Evolutionary conservation across 1,139 yeast genomes (phyloP).

Genomic region (Lodderomyces theae): DNA sequence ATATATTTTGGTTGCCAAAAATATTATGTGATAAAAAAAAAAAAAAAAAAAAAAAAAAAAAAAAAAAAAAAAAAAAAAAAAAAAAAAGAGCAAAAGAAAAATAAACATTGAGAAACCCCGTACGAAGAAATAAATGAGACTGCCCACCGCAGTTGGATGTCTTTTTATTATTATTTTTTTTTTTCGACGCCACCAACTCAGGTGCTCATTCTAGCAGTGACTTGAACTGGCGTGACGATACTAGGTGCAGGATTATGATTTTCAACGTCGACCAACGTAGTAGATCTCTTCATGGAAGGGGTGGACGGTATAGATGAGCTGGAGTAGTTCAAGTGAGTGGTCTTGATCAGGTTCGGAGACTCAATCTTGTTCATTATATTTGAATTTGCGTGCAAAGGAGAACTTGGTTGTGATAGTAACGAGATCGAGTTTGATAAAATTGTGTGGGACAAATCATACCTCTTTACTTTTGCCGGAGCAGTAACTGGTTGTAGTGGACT

Average conservation of each 20-base stretch:
- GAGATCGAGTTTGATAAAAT: slow-evolving; percentile 21
- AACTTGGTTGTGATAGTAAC: slow-evolving; percentile 13
- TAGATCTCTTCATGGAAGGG: slow-evolving; percentile 7
- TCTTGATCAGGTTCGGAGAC: slow-evolving; percentile 12
- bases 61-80: background rate
- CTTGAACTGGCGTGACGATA: slow-evolving; percentile 47
- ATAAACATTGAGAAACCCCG: background rate
- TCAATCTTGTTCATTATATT: slow-evolving; percentile 26
- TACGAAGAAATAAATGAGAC: too few species aligned
- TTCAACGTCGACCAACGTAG: slow-evolving; percentile 23
- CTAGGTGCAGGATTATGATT: slow-evolving; percentile 34
- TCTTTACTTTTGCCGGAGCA: slow-evolving; percentile 11
- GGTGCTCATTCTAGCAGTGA: slow-evolving; percentile 43
- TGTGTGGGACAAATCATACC: slow-evolving; percentile 22
- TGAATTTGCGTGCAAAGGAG: slow-evolving; percentile 30
- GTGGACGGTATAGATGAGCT: slow-evolving; percentile 16
- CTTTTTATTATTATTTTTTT: too few species aligned
- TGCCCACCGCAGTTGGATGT: too few species aligned
- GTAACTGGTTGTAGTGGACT: background rate
- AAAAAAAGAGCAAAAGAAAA: background rate
- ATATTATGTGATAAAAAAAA: background rate
- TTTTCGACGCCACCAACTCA: too few species aligned
- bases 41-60: background rate
- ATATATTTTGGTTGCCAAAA: slow-evolving; percentile 6
- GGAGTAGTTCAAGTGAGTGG: slow-evolving; percentile 11